These are phyloP conservation scores for Rhodotorula kratochvilovae DNA, from an alignment of 768 basidiomycete species.

Conservation along the genomic window DNA sequence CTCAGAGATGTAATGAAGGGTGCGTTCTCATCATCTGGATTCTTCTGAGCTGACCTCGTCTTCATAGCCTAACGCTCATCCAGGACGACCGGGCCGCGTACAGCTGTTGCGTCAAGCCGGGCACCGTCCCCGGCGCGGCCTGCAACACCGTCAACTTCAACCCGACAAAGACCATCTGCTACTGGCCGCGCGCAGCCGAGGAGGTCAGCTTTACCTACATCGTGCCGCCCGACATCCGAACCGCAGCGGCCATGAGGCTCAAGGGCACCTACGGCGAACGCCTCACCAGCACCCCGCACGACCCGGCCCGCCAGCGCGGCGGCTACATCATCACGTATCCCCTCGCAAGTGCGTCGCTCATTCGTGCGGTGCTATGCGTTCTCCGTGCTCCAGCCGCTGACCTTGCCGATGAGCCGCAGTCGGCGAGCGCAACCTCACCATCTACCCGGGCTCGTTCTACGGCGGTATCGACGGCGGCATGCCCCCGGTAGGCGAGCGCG, in stretches of 20 bases:
- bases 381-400: too few species aligned
- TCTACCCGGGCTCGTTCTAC: not conserved
- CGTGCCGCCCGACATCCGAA: not conserved
- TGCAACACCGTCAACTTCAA: too few species aligned
- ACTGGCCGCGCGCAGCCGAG: not conserved
- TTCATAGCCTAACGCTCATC: too few species aligned
- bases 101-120: too few species aligned
- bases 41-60: too few species aligned
- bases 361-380: not conserved
- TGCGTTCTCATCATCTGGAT: too few species aligned
- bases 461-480: not conserved
- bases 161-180: not conserved
- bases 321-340: not conserved
- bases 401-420: too few species aligned
- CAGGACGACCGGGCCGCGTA: too few species aligned
- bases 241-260: not conserved
- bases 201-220: not conserved
- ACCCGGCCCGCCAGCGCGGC: not conserved
- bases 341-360: too few species aligned
- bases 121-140: too few species aligned
- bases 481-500: not conserved
- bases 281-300: rapidly evolving
- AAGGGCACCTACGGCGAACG: not conserved
- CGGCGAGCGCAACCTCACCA: not conserved
- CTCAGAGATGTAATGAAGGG: too few species aligned